Evolutionary conservation across 495 filamentous ascomycete species (phyloP).

Genomic region (Penicillium manginii): DNA sequence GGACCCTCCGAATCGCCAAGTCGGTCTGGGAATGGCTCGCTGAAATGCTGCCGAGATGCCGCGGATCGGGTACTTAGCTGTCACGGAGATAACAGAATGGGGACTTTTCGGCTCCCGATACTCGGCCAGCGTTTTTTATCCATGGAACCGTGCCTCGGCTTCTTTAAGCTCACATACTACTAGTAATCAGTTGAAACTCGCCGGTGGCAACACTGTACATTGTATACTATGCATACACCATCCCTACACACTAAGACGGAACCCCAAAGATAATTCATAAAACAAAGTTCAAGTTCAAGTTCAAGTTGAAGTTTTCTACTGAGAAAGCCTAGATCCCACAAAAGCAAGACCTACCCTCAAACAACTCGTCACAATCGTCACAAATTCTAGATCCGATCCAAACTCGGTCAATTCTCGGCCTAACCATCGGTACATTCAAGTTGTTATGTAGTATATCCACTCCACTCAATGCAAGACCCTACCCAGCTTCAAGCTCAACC

Average conservation of each 20-base stretch:
- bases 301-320: too few relatives aligned
- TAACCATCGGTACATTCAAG: background rate
- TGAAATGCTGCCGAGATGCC: too few relatives aligned
- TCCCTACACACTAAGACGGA: background rate
- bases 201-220: too few relatives aligned
- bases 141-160: background rate
- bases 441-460: too few relatives aligned
- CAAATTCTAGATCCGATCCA: background rate
- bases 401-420: background rate
- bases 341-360: background rate
- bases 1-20: background rate
- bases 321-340: too few relatives aligned
- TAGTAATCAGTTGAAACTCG: too few relatives aligned
- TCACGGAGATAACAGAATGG: background rate
- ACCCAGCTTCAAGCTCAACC: slow-evolving; percentile 1
- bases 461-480: too few relatives aligned
- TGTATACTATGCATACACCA: too few relatives aligned
- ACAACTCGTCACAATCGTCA: background rate
- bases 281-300: too few relatives aligned
- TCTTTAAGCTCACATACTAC: too few relatives aligned
- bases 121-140: background rate
- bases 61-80: background rate
- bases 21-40: background rate
- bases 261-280: too few relatives aligned
- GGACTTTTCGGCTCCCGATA: background rate